Conservation (phyloP, 768 basidiomycete genomes). For the Amanita exitialis region DNA sequence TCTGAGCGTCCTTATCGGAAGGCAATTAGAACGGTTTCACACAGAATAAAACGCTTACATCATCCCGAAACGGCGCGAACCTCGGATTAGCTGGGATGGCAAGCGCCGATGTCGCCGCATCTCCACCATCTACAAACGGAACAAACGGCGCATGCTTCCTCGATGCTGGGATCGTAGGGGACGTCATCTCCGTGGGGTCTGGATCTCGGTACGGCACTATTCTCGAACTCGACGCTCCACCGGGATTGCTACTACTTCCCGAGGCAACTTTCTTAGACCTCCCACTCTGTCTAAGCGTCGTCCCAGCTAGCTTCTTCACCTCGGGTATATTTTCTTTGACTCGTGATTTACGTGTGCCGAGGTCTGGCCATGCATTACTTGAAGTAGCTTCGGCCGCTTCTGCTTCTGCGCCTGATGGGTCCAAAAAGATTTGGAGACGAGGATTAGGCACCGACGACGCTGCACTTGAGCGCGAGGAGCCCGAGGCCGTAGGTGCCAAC, state of each 20-base stretch:
- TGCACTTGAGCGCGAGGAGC: conserved; percentile 18
- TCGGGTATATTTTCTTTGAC: conserved; percentile 74
- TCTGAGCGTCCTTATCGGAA: background rate
- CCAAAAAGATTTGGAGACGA: conserved; percentile 64
- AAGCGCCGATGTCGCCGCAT: conserved; percentile 14
- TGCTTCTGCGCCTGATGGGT: conserved; percentile 46
- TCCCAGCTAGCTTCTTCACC: conserved; percentile 56
- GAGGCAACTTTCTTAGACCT: conserved; percentile 39
- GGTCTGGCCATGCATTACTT: conserved; percentile 51
- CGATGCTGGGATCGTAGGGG: conserved; percentile 21
- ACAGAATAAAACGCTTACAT: conserved; percentile 30
- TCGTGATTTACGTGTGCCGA: conserved; percentile 69
- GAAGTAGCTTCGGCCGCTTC: conserved; percentile 27
- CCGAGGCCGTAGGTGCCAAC: conserved; percentile 8
- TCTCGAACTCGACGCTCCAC: conserved; percentile 27
- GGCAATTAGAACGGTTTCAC: background rate
- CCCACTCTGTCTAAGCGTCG: conserved; percentile 56
- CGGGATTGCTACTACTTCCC: conserved; percentile 19
- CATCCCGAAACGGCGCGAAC: conserved; percentile 69
- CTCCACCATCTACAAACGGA: conserved; percentile 13
- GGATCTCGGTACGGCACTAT: conserved; percentile 63
- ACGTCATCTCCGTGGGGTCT: conserved; percentile 34
- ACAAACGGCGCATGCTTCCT: conserved; percentile 9
- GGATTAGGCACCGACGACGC: conserved; percentile 33
- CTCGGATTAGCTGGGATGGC: conserved; percentile 36